A percentile compares a stretch with the other conserved stretches of the same genome.
These are phyloP conservation scores for Colletotrichum tropicicola DNA, from an alignment of 2,329 filamentous ascomycete species.

Conservation along the genomic window DNA sequence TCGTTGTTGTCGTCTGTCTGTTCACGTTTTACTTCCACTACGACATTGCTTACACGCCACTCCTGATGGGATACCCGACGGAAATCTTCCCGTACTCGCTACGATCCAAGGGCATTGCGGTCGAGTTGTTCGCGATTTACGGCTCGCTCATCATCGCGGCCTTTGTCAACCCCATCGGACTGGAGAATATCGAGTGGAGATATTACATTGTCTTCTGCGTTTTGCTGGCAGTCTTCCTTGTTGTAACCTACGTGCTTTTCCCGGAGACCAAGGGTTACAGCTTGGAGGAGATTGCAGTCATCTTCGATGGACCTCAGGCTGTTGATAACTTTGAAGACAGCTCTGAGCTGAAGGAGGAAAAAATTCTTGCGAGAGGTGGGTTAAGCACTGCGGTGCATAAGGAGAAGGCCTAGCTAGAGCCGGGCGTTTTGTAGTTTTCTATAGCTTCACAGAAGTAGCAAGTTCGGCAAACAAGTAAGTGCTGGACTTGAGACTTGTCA, in stretches of 20 bases:
- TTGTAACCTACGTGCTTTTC: constrained; percentile 44
- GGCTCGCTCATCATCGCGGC: constrained; percentile 39
- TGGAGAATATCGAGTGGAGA: constrained; percentile 47
- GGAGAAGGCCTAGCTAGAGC: neutral
- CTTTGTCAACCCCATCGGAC: constrained; percentile 48
- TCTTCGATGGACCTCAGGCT: constrained; percentile 33
- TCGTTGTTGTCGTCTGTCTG: constrained; percentile 54
- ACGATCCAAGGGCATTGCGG: constrained; percentile 36
- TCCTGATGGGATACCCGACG: constrained; percentile 49
- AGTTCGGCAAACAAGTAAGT: neutral
- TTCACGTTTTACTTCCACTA: constrained; percentile 54
- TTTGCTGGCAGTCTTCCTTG: constrained; percentile 39
- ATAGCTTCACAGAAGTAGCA: neutral
- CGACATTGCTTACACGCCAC: constrained; percentile 52
- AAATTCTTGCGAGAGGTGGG: neutral
- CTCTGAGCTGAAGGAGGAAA: constrained; percentile 12
- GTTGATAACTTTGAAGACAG: constrained; percentile 12
- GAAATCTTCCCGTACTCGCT: constrained; percentile 34
- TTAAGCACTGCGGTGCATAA: constrained; percentile 8
- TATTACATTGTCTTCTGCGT: constrained; percentile 50
- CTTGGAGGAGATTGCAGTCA: constrained; percentile 39
- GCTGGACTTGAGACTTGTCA: too few relatives aligned
- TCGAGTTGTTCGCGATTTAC: constrained; percentile 36
- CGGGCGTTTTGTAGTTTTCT: too few relatives aligned
- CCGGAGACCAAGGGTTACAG: constrained; percentile 39